Base-by-base conservation (phyloP, 371 early-diverging fungal genomes). In the Mortierella sp. region DNA sequence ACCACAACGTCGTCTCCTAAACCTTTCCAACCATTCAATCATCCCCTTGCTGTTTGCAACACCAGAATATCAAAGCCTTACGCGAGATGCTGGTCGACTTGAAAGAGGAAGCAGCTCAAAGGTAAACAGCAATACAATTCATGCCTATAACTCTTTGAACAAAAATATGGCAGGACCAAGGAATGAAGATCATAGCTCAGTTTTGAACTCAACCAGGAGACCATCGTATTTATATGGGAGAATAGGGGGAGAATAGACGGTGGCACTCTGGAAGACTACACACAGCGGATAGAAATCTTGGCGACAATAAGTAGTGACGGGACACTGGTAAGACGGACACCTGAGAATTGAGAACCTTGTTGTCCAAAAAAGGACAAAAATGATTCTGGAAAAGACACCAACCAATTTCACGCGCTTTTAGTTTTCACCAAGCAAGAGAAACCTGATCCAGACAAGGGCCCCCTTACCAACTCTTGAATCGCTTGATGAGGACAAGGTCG, bases 1-100 rank as follows among this genome's bases (percentile, higher is more conserved):
- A 50, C 50, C n/a, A n/a, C n/a, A n/a, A 14, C 50, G 50, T 50
- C 50, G 5, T 50, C n/a, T 7, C 50, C n/a, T n/a, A n/a, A n/a
- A n/a, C n/a, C n/a, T n/a, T n/a, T n/a, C 16, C 16, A 6, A 21
- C 4, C 50, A 7, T 21, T 21, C 21, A 16, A n/a, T 14, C 4
- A n/a, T 50, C 14, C 50, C 14, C 14, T 7, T 50, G 50, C n/a
- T 26, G 37, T 45, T 18, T 30, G 1, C 11, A 16, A 11, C 30
- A 2, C 11, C 68, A 76, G 77, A 71, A 72, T 48, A 68, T 76
- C 51, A 67, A 64, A 45, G 59, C 57, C 12, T 19, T 76, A n/a
- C 61, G 57, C 9, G 66, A 58, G 19, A 66, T 76, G 72, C 62
- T 76, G 47, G 51, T 47, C 16, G 68, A 57, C 26, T 30, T 76